phyloP scores from a whole-genome alignment of 345 rosid genomes.

The Lenwebbia sp. region DNA sequence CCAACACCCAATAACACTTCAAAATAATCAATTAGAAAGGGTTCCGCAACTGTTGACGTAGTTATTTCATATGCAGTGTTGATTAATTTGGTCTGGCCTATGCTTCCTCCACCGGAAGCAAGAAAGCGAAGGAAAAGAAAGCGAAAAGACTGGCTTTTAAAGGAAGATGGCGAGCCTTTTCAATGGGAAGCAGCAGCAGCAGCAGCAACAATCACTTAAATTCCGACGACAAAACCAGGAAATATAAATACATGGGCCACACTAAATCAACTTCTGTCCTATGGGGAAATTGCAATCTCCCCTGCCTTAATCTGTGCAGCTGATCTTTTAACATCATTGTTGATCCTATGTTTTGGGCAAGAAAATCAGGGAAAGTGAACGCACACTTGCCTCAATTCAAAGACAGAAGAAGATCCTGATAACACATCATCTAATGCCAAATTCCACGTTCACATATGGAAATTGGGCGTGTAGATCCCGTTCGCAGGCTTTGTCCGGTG shows the following conservation, averaged over 20 bases:
- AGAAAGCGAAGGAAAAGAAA: neutral
- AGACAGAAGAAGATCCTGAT: neutral
- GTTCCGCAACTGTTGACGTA: neutral
- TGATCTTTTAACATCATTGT: neutral
- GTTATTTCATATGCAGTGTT: neutral
- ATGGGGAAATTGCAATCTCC: neutral
- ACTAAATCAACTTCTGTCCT: neutral
- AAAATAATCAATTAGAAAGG: neutral
- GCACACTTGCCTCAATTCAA: neutral
- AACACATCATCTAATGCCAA: neutral
- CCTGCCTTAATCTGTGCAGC: neutral
- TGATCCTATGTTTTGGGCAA: neutral
- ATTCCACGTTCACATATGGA: neutral
- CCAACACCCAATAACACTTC: accelerated
- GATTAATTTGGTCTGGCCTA: neutral
- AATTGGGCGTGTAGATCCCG: neutral
- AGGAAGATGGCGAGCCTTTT: neutral
- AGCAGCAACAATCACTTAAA: neutral
- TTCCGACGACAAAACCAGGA: neutral
- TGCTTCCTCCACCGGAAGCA: neutral
- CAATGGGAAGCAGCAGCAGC: neutral
- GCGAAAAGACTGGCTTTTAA: neutral
- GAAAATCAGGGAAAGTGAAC: neutral
- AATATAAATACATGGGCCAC: neutral
- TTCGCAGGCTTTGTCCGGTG: neutral